Conservation (phyloP, 148 eudicot species). For the Vaccinium macrocarpon region DNA sequence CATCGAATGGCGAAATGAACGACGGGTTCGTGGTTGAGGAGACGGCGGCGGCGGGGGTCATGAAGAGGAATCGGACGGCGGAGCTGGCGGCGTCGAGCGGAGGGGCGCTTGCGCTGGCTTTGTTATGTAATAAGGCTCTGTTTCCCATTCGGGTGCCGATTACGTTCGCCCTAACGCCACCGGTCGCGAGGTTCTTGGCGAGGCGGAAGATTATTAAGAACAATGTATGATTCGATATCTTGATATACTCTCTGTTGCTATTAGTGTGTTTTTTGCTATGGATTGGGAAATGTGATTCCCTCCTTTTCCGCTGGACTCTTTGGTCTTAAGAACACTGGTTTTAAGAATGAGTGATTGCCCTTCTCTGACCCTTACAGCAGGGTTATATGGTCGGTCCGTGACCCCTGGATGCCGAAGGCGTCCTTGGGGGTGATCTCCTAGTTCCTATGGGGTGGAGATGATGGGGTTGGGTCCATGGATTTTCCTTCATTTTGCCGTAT, state of each 20-base stretch:
- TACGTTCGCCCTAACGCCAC: constrained; percentile 77
- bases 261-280: not conserved
- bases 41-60: constrained; percentile 7
- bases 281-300: not conserved
- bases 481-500: too few species aligned
- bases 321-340: too few species aligned
- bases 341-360: too few species aligned
- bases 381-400: too few species aligned
- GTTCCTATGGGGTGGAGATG: too few species aligned
- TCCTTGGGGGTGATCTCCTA: too few species aligned
- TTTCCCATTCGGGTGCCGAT: constrained; percentile 85
- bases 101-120: constrained; percentile 73
- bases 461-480: too few species aligned
- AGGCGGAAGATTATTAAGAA: constrained; percentile 48
- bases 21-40: constrained; percentile 9
- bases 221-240: constrained; percentile 19
- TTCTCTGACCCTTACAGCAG: too few species aligned
- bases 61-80: constrained; percentile 67
- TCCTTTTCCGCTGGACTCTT: too few species aligned
- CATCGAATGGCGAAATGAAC: constrained; percentile 7
- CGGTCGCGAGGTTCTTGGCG: constrained; percentile 69
- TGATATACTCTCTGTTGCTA: not conserved
- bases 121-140: constrained; percentile 74
- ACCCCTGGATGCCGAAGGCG: too few species aligned
- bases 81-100: constrained; percentile 75